phyloP scores from a whole-genome alignment of 805 yeast genomes.

The Candida nitratophila region DNA sequence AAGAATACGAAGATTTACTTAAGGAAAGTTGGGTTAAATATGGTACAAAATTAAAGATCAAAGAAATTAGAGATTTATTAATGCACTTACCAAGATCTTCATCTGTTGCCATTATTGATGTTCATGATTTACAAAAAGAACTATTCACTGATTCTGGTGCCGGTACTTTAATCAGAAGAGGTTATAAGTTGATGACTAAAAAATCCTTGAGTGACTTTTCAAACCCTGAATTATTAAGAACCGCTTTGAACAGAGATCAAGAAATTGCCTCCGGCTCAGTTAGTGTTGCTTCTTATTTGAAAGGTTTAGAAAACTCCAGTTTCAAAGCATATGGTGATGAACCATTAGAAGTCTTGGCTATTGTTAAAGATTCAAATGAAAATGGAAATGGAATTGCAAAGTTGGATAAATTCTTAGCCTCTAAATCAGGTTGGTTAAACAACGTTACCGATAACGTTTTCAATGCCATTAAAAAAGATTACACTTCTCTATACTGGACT shows the following conservation, averaged over 20 bases:
- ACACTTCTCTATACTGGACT: slow-evolving; percentile 72
- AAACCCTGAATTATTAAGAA: slow-evolving; percentile 69
- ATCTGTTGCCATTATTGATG: slow-evolving; percentile 95
- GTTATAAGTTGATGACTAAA: slow-evolving; percentile 77
- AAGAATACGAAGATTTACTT: slow-evolving; percentile 86
- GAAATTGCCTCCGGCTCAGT: slow-evolving; percentile 62
- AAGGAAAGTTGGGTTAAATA: slow-evolving; percentile 97
- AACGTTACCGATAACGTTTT: slow-evolving; percentile 95
- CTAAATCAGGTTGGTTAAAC: slow-evolving; percentile 93
- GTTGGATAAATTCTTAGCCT: slow-evolving; percentile 79
- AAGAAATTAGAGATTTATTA: slow-evolving; percentile 90
- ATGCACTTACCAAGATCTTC: slow-evolving; percentile 95
- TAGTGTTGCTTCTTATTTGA: slow-evolving; percentile 77
- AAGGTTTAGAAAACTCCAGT: slow-evolving; percentile 50
- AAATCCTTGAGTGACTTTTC: slow-evolving; percentile 61
- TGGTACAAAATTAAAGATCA: slow-evolving; percentile 95
- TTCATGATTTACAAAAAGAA: slow-evolving; percentile 92
- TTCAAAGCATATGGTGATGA: slow-evolving; percentile 91
- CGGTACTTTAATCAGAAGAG: slow-evolving; percentile 96
- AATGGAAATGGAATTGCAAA: slow-evolving; percentile 43
- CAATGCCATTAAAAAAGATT: slow-evolving; percentile 71
- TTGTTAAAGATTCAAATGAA: slow-evolving; percentile 42
- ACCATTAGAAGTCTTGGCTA: slow-evolving; percentile 89
- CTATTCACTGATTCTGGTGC: slow-evolving; percentile 98
- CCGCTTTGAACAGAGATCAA: slow-evolving; percentile 70